Evolutionary conservation across 306 rosid genomes (phyloP).

Genomic region (Castanospermum australe): DNA sequence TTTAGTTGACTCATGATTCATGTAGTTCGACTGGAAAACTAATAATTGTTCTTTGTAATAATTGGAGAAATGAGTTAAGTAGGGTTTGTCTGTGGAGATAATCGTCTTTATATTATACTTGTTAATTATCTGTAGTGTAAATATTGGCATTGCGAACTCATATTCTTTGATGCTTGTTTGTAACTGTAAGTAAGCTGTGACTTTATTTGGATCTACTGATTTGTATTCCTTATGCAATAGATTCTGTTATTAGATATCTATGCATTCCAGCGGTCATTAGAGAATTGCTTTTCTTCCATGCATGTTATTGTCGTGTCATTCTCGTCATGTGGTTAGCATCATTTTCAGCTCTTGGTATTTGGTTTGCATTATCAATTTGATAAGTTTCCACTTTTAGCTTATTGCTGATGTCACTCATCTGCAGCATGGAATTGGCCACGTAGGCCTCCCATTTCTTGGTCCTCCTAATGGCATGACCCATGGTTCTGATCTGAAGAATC

Average conservation of each 20-base stretch:
- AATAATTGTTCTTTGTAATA: conserved; percentile 9
- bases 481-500: conserved; percentile 59
- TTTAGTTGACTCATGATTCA: not conserved
- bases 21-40: not conserved
- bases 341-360: not conserved
- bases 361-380: not conserved
- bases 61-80: conserved; percentile 10
- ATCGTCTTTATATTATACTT: not conserved
- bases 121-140: conserved; percentile 2
- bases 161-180: not conserved
- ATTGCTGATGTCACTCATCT: conserved; percentile 24
- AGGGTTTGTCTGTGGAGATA: conserved; percentile 12
- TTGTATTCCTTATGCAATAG: not conserved
- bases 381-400: conserved; percentile 20
- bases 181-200: not conserved
- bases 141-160: not conserved
- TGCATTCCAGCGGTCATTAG: not conserved
- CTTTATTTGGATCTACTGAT: conserved; percentile 4
- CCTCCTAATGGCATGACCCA: conserved; percentile 43
- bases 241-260: conserved; percentile 5
- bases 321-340: not conserved
- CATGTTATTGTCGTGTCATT: not conserved
- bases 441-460: conserved; percentile 41
- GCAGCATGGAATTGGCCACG: conserved; percentile 67
- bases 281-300: not conserved